Percentiles rank a stretch among this genome's conserved stretches.
These are phyloP conservation scores for Gaertneriomyces sp. DNA, from an alignment of 192 early-diverging fungal species.

Conservation along the genomic window DNA sequence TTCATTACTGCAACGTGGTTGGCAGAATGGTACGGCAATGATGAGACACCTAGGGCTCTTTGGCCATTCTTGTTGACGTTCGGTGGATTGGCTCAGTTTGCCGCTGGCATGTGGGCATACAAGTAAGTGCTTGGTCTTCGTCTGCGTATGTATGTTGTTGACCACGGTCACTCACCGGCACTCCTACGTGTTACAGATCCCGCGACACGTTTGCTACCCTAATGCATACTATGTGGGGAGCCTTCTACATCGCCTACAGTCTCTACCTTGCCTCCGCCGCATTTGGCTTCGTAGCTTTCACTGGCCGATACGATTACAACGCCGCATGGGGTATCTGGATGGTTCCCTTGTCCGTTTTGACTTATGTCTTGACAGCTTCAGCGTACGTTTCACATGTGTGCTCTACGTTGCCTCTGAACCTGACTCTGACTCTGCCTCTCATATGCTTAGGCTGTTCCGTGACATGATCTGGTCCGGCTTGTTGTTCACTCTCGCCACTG, in stretches of 20 bases:
- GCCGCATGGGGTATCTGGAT: constrained; percentile 29
- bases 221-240: constrained; percentile 30
- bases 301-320: constrained; percentile 21
- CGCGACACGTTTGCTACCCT: constrained; percentile 27
- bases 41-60: constrained; percentile 5
- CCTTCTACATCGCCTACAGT: constrained; percentile 24
- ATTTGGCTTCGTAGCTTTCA: constrained; percentile 4
- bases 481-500: constrained; percentile 24
- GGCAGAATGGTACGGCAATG: constrained; percentile 28
- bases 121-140: constrained; percentile 12
- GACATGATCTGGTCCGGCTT: constrained; percentile 15
- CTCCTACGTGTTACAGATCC: not conserved
- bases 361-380: constrained; percentile 19
- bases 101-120: constrained; percentile 29
- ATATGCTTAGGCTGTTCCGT: constrained; percentile 15
- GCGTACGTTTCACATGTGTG: constrained; percentile 2
- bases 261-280: constrained; percentile 19
- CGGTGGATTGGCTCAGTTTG: constrained; percentile 29
- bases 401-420: not conserved
- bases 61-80: constrained; percentile 32
- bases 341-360: constrained; percentile 25
- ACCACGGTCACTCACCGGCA: not conserved
- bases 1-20: constrained; percentile 24
- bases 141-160: not conserved
- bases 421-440: not conserved